Percentiles rank a stretch among this genome's conserved stretches.
These are phyloP conservation scores for Pythium sp. DNA, from an alignment of 352 stramenopile species.

Conservation along the genomic window DNA sequence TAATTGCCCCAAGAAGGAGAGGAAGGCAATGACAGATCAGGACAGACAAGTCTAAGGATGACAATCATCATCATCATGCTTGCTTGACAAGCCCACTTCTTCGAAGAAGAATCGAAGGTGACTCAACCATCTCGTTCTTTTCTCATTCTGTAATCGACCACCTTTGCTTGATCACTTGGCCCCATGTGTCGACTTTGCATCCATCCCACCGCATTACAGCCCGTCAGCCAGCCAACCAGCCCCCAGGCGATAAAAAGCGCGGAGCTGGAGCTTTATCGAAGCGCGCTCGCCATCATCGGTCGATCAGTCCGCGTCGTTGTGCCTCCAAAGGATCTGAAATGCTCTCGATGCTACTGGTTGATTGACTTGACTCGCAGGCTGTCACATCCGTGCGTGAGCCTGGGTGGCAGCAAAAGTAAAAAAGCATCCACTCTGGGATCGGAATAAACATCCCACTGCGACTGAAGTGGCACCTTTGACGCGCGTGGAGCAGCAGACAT, in stretches of 20 bases:
- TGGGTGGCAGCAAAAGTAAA: neutral
- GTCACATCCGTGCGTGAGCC: neutral
- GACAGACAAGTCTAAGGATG: neutral
- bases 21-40: neutral
- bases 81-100: neutral
- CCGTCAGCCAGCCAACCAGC: neutral
- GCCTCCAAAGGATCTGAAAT: neutral
- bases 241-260: neutral
- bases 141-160: neutral
- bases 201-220: neutral
- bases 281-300: neutral
- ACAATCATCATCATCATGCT: neutral
- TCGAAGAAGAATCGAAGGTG: neutral
- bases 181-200: neutral
- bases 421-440: slow-evolving; percentile 2
- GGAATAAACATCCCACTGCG: slow-evolving; percentile 7
- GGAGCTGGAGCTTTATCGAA: neutral
- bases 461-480: neutral
- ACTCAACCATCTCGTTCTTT: neutral
- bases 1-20: neutral
- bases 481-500: neutral
- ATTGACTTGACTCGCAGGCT: neutral
- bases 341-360: neutral
- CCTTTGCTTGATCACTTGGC: neutral
- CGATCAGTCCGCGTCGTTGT: neutral